Base-by-base conservation (phyloP, 2,329 filamentous ascomycete species). In the Allantophomopsis lycopodina region DNA sequence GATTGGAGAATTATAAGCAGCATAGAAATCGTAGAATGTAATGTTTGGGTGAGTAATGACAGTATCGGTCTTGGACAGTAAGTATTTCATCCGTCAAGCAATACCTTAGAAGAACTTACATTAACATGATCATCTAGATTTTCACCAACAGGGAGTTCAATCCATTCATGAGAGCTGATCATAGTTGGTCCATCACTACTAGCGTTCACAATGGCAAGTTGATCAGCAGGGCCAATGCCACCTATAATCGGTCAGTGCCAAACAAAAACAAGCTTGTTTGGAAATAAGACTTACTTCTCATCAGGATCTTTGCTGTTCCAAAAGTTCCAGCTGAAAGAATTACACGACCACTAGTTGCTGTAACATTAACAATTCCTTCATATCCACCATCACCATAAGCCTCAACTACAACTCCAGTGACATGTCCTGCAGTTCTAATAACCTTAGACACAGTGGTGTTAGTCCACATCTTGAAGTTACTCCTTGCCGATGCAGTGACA, bases 401-500 rank as follows among this genome's bases (percentile, higher is more conserved):
- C 41, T 60, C 61, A 31, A 41, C 35, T 51, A 83, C 75, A 15
- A 82, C 68, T 41, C 78, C 79, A 2, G 74, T 79, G 42, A 76
- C 63, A 36, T 66, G 65, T 37, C 71, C 67, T 1, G 73, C 73
- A 8, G 61, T 63, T 11, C 79, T 73, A 14, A 82, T 58, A 11
- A 82, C 66, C 17, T 78, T 68, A 45, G 68, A 67, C 14, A 79
- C 77, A 31, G 70, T 65, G 4, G 76, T 79, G 52, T 75, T 71
- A 18, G 68, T 72, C 62, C 71, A 72, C 28, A 83, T 60, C 40
- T 69, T 65, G 58, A 84, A 83, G 61, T 82, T 79, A 37, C 60
- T 58, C 38, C 71, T 65, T 35, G 61, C 60, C 37, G 65, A 62
- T 2, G 76, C 76, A 13, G 66, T 64, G 7, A 76, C 71, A 2